phyloP scores from a whole-genome alignment of 1,284 basidiomycete species.

The Abortiporus biennis region DNA sequence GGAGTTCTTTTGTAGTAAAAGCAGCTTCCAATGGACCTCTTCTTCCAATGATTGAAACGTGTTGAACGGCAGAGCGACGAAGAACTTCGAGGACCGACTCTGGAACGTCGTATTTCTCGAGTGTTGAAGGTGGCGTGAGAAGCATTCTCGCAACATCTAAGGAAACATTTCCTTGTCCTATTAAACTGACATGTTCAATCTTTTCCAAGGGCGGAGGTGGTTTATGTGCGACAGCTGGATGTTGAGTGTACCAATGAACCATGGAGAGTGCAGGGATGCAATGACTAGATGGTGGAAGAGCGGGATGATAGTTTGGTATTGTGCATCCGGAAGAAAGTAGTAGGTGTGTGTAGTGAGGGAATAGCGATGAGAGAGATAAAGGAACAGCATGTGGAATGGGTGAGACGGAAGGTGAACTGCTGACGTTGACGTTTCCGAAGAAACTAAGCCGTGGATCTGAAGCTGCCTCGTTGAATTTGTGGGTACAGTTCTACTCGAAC shows the following conservation, averaged over 20 bases:
- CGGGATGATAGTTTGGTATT: constrained; percentile 49
- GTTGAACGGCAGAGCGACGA: constrained; percentile 54
- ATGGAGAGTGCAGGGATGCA: constrained; percentile 80
- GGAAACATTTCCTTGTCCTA: constrained; percentile 96
- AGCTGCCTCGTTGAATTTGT: constrained; percentile 86
- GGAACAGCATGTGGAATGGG: constrained; percentile 43
- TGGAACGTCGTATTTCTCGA: constrained; percentile 81
- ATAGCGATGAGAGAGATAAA: constrained; percentile 52
- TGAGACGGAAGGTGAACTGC: constrained; percentile 19
- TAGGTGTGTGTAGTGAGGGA: constrained; percentile 74
- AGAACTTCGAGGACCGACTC: constrained; percentile 70
- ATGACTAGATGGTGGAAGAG: constrained; percentile 42
- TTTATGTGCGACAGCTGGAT: constrained; percentile 59
- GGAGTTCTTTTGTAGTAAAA: constrained; percentile 92
- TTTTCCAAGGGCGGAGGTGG: constrained; percentile 56
- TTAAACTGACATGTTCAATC: constrained; percentile 71
- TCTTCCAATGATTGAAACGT: constrained; percentile 82
- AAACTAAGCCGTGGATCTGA: constrained; percentile 76
- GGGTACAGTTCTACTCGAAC: constrained; percentile 79
- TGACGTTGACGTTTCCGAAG: constrained; percentile 90
- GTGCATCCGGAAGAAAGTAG: constrained; percentile 81
- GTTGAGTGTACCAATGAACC: constrained; percentile 97
- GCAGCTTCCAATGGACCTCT: constrained; percentile 88
- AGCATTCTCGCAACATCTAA: constrained; percentile 92
- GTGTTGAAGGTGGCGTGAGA: constrained; percentile 56